A percentile compares a stretch with the other conserved stretches of the same genome.
Conservation (phyloP, 306 rosid species). For the Cucumis sativus region Cucumber_9930_V3 NC_026656.2:16114501-16115000, state of each 20-base stretch:
- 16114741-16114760: constrained; percentile 45
- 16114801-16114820: constrained; percentile 33
- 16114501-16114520: not conserved
- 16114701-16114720: constrained; percentile 7
- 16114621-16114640: not conserved
- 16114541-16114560: not conserved
- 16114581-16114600: too few species aligned
- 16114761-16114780: constrained; percentile 39
- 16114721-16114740: constrained; percentile 25
- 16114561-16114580: too few species aligned
- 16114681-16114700: not conserved
- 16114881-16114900: not conserved
- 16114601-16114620: not conserved
- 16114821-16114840: constrained; percentile 34
- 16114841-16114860: constrained; percentile 34
- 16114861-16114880: constrained; percentile 60
- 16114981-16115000: not conserved
- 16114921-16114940: not conserved
- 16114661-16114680: not conserved
- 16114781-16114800: constrained; percentile 39
- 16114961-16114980: not conserved
- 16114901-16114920: not conserved
- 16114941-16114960: not conserved
- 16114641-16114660: not conserved
- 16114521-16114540: not conserved